Conservation (phyloP, 805 yeast genomes). For the Lachancea quebecensis region DNA sequence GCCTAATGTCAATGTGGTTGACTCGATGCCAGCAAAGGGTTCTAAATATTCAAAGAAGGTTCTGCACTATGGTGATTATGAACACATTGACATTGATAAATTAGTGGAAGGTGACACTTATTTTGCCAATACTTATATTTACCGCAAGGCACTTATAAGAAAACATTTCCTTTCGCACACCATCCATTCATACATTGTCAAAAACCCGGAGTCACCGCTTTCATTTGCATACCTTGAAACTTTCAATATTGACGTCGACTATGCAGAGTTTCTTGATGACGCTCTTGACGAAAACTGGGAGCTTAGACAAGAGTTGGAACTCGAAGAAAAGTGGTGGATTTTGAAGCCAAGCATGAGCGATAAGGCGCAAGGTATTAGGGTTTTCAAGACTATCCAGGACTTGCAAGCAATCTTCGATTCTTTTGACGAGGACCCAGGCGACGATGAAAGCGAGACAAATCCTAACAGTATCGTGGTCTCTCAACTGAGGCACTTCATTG, state of each 20-base stretch:
- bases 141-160: conserved; percentile 83
- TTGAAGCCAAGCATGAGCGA: conserved; percentile 96
- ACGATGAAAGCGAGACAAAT: conserved; percentile 43
- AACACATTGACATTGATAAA: conserved; percentile 72
- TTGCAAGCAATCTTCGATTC: conserved; percentile 77
- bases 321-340: conserved; percentile 59
- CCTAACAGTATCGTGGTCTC: conserved; percentile 70
- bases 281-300: conserved; percentile 90
- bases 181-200: conserved; percentile 63
- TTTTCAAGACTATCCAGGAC: conserved; percentile 72
- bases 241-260: conserved; percentile 79
- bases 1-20: conserved; percentile 31
- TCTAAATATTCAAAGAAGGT: conserved; percentile 28
- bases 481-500: conserved; percentile 83
- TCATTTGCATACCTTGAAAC: conserved; percentile 61
- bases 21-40: background rate
- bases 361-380: conserved; percentile 89
- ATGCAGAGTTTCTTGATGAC: conserved; percentile 93
- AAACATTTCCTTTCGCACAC: conserved; percentile 87
- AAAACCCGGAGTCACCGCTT: conserved; percentile 64
- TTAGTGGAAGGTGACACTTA: conserved; percentile 39
- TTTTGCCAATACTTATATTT: conserved; percentile 71
- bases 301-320: conserved; percentile 66
- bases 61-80: conserved; percentile 86
- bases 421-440: conserved; percentile 71